Base-by-base conservation (phyloP, 495 filamentous ascomycete species). In the Lasiosphaeriaceae sp. region DNA sequence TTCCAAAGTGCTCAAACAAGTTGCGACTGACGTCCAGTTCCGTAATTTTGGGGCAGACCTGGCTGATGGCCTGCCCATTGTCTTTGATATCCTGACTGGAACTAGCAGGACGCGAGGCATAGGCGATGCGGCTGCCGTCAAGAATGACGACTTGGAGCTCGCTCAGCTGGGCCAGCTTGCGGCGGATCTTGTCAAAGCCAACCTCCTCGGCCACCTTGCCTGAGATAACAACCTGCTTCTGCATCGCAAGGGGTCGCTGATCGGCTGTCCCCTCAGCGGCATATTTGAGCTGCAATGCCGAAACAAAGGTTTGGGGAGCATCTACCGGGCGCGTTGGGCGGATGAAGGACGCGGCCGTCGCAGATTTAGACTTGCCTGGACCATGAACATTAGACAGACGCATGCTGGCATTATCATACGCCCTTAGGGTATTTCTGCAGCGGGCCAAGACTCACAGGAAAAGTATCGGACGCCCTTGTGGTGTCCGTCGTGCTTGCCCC, bases 141-240 rank as follows among this genome's bases (percentile, higher is more conserved):
- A 98, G 78, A 16, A 97, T 74, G 41, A 96, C 87, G 57, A 91
- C 84, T 54, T 79, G 83, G 56, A 97, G 77, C 64, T 92, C 88
- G 47, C 85, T 73, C 21, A 97, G 76, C 67, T 88, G 80, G 2
- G 90, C 86, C 52, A 91, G 84, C 71, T 92, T 82, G 57, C 80
- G 81, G 23, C 88, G 79, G 59, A 96, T 92, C 77, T 96, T 96
- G 52, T 95, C 92, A 66, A 97, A 97, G 44, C 94, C 94, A 21
- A 98, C 83, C 74, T 97, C 95, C 73, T 98, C 89, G 20, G 89
- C 92, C 22, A 94, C 80, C 69, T 98, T 98, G 19, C 68, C 85
- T 47, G 87, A 90, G 61, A 97, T 86, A 26, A 79, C 64, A 54
- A 96, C 89, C 51, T 78, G 75, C 45, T 74, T 63, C 22, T 62